Conservation (phyloP, 495 filamentous ascomycete genomes). For the Penicillium subrubescens region DNA sequence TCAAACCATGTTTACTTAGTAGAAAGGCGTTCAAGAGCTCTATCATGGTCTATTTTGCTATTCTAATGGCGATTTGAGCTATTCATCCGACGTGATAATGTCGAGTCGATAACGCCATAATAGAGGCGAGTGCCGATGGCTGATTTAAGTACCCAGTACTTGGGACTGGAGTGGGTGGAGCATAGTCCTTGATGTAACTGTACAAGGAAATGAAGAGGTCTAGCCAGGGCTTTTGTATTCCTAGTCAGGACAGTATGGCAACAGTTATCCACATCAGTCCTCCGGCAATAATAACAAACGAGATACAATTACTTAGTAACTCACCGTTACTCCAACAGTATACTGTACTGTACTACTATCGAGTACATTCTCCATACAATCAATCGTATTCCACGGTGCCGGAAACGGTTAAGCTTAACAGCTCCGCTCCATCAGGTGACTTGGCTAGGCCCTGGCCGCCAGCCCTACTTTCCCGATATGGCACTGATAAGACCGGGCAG, state of each 20-base stretch:
- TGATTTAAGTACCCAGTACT: neutral
- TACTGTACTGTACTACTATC: neutral
- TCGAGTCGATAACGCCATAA: slow-evolving; percentile 6
- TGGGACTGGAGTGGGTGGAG: neutral
- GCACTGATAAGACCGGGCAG: slow-evolving; percentile 23
- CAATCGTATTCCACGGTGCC: neutral
- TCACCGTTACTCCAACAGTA: too few species aligned
- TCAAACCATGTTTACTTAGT: neutral
- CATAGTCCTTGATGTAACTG: slow-evolving; percentile 1
- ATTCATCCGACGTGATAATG: neutral
- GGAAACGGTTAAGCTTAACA: neutral
- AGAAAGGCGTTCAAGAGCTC: neutral
- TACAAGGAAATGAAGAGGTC: neutral
- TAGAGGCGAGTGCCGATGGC: neutral
- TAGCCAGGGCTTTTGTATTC: neutral
- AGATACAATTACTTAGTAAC: neutral
- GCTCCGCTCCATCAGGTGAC: slow-evolving; percentile 4
- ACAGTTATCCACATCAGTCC: neutral
- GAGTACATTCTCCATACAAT: too few species aligned
- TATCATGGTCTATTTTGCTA: neutral
- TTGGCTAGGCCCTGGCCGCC: slow-evolving; percentile 5
- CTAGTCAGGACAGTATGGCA: neutral
- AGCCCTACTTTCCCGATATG: slow-evolving; percentile 31
- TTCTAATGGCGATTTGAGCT: neutral
- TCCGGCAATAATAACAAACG: neutral